Evolutionary conservation across 2,329 filamentous ascomycete genomes (phyloP).

Genomic region (Fusarium siculi): DNA sequence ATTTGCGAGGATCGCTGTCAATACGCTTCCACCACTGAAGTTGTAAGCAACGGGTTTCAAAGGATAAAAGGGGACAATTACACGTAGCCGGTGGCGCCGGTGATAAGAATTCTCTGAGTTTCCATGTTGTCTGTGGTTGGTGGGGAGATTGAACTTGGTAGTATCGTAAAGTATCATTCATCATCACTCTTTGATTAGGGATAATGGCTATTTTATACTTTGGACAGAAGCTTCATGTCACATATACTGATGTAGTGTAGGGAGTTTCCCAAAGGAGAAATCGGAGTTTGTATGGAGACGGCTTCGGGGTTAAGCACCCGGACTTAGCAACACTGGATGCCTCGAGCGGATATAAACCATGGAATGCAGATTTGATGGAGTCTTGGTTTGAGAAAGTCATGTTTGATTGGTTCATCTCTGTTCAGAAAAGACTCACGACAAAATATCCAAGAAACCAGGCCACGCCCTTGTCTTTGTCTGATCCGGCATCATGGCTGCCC

Average conservation of each 20-base stretch:
- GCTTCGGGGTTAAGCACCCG: not conserved
- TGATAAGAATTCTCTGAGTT: not conserved
- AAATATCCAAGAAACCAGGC: too few relatives aligned
- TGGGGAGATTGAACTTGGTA: not conserved
- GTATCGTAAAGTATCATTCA: accelerated
- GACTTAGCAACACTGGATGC: not conserved
- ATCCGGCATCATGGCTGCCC: too few relatives aligned
- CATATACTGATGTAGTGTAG: not conserved
- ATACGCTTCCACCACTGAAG: slow-evolving; percentile 2
- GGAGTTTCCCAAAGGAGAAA: not conserved
- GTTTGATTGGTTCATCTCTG: not conserved
- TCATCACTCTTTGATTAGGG: too few relatives aligned
- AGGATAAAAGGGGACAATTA: accelerated
- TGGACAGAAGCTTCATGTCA: accelerated
- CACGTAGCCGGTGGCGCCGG: slow-evolving; percentile 14
- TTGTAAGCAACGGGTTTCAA: not conserved
- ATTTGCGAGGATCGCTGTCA: not conserved
- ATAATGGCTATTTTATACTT: not conserved
- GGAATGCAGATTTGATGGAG: not conserved
- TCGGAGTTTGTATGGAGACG: not conserved
- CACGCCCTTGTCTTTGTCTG: too few relatives aligned
- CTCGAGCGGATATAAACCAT: not conserved
- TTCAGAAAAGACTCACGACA: too few relatives aligned
- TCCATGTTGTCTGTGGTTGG: not conserved
- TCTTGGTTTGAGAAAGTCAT: accelerated